Percentiles rank a stretch among this genome's conserved stretches.
These are phyloP conservation scores for Paraleonurus japonicus DNA, from an alignment of 257 asterid genomes.

Conservation along the genomic window DNA sequence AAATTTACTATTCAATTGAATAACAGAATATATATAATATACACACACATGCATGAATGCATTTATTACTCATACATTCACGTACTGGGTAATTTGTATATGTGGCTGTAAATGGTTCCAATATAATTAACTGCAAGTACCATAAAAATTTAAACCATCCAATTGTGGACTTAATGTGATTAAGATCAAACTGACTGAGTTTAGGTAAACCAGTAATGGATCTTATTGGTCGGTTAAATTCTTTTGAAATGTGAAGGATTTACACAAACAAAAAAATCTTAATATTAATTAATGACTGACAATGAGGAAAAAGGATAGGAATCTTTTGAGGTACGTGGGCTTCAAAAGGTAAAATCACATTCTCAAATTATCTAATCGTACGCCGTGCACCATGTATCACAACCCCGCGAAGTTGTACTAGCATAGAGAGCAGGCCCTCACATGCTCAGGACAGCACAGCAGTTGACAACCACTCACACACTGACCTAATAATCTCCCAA, in stretches of 20 bases:
- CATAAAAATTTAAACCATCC: neutral
- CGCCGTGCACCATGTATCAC: constrained; percentile 32
- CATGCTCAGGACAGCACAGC: constrained; percentile 42
- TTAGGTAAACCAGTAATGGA: neutral
- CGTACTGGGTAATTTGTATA: neutral
- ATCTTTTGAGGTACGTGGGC: constrained; percentile 48
- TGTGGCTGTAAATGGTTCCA: constrained; percentile 16
- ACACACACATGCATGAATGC: neutral
- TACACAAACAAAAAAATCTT: neutral
- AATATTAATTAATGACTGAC: constrained; percentile 10
- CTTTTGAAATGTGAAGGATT: neutral
- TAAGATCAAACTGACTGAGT: neutral
- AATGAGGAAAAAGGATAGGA: constrained; percentile 27
- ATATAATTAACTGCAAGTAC: neutral
- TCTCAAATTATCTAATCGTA: constrained; percentile 37
- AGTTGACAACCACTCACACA: constrained; percentile 34
- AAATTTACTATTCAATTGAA: neutral
- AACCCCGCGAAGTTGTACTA: constrained; percentile 24
- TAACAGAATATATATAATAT: neutral
- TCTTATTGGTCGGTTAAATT: constrained; percentile 8
- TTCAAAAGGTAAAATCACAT: constrained; percentile 32
- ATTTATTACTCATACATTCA: neutral
- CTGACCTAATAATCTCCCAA: constrained; percentile 22
- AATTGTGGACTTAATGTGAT: neutral
- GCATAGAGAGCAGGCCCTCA: constrained; percentile 31